Base-by-base conservation (phyloP, 169 alveolate species). In the Plasmodium gaboni region DNA sequence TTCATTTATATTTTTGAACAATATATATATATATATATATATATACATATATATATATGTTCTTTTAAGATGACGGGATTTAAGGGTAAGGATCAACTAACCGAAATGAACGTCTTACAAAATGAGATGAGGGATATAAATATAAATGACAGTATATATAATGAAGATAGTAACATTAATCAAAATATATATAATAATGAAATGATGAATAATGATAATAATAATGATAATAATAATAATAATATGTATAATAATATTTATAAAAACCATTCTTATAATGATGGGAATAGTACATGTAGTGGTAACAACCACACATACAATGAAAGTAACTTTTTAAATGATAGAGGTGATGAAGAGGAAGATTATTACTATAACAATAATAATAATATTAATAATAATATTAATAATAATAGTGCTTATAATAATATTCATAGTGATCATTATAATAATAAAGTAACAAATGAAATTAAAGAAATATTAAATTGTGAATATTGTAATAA, bases 111-210 rank as follows among this genome's bases (percentile, higher is more conserved):
- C 24, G 51, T 61, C 9, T 73, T 74, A 13, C 67, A 61, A 22
- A 59, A 74, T 12, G 88, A 74, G 50, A 76, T 76, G 76, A 55
- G 22, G 68, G 88, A 76, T 7, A 10, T 76, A 38, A 76, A 57
- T 55, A 22, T 13, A 48, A 74, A 74, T 15, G 73, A 59, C 7
- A 60, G 10, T 17, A 19, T 12, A 8, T 0, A 26, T 28, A 15
- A 74, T 9, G 19, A 15, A 13, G 42, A 59, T n/a, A 17, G 28
- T 65, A 55, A 60, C 9, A 12, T 15, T 42, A 19, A 17, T 0
- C n/a, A 65, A 5, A 26, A 61, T 19, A 53, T 42, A 3, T 60
- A 51, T 3, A 28, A 32, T 8, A 12, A 44, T 8, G 5, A 38
- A 10, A 61, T 42, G 13, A 38, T 60, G 0, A 32, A 13, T 15